Base-by-base conservation (phyloP, 2,329 filamentous ascomycete species). In the Dactylonectria estremocensis region DNA sequence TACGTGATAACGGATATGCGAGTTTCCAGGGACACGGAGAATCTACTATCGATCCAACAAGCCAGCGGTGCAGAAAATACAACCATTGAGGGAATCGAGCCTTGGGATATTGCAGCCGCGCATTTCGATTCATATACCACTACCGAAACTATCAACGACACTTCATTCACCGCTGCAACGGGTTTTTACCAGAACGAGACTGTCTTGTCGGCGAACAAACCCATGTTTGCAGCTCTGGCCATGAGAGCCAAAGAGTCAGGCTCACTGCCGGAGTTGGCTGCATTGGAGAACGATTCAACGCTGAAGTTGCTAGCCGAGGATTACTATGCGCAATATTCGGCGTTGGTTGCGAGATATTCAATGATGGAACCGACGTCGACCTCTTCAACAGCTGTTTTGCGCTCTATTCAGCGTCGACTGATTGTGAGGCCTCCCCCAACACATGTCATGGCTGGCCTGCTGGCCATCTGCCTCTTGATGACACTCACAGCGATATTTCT, bases 281-380 rank as follows among this genome's bases (percentile, higher is more conserved):
- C 68, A 3, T 69, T 81, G 1, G 56, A 78, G 4, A 71, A 79
- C 2, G 37, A 69, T 0, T 58, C 58, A 5, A 74, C 69, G 3
- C 60, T 83, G 24, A 64, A 71, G 13, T 54, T 63, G 3, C 66
- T 83, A 8, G 72, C 74, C 1, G 67, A 72, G 9, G 73, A 72
- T 13, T 82, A 81, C 50, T 83, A 75, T 58, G 67, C 73, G 14
- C 80, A 82, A 58, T 81, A 79, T 50, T 73, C 79, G 0, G 78
- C 79, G 2, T 60, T 83, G 1, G 59, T 83, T 14, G 79, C 78
- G 5, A 74, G 74, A 11, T 76, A 76, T 37, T 72, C 75, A 0
- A 67, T 82, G 57, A 79, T 77, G 76, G 65, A 77, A n/a, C 58
- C 67, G 16, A 54, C 66, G 0, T 69, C 74, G 2, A 66, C 49